Evolutionary conservation across 257 asterid species (phyloP).

Genomic region (Solanum appendiculatum): DNA sequence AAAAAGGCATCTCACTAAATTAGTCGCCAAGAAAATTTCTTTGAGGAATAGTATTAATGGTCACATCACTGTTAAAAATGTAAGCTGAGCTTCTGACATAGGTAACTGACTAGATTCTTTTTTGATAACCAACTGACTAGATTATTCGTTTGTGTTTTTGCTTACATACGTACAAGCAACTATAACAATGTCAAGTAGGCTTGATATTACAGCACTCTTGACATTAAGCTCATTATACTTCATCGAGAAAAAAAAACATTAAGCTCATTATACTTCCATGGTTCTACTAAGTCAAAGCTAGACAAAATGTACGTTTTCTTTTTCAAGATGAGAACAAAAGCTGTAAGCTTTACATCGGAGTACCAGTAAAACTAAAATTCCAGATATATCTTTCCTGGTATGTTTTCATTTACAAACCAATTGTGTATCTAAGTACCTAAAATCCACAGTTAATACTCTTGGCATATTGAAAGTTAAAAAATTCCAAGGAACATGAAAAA

Average conservation of each 20-base stretch:
- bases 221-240: background rate
- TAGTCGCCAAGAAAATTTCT: background rate
- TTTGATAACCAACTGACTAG: background rate
- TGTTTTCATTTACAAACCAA: background rate
- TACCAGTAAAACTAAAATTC: background rate
- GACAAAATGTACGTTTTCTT: background rate
- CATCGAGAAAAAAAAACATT: background rate
- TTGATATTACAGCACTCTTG: background rate
- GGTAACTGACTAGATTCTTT: background rate
- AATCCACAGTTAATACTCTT: background rate
- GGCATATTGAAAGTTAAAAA: background rate
- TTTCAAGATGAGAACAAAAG: background rate
- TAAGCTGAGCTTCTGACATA: background rate
- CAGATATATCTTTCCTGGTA: background rate
- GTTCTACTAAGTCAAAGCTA: background rate
- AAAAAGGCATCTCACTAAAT: background rate
- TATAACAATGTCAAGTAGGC: background rate
- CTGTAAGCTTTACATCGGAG: background rate
- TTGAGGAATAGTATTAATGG: background rate
- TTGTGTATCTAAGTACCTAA: background rate
- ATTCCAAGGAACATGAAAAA: background rate
- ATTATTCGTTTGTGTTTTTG: background rate
- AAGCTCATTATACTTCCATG: background rate
- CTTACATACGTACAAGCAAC: background rate
- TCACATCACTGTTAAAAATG: background rate